Conservation (phyloP, 2,329 filamentous ascomycete species). For the Cercospora zeae-maydis region DNA sequence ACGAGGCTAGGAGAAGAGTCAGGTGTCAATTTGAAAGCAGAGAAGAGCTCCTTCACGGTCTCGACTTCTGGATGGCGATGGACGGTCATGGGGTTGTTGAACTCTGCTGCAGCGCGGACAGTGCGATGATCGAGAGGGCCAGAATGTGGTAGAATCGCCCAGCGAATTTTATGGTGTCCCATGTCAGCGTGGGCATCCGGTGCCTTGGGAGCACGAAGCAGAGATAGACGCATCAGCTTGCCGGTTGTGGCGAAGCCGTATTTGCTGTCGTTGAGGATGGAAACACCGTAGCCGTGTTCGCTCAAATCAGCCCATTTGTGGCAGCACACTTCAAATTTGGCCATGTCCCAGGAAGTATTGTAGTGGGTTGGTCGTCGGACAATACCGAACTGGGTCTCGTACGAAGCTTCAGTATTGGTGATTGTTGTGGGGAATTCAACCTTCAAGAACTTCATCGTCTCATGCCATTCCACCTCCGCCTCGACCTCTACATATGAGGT, state of each 20-base stretch:
- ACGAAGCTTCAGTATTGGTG: constrained; percentile 84
- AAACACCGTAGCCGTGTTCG: constrained; percentile 84
- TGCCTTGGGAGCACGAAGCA: constrained; percentile 84
- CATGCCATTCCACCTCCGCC: constrained; percentile 92
- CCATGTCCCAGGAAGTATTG: constrained; percentile 97
- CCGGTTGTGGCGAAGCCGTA: constrained; percentile 92
- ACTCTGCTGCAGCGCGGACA: constrained; percentile 78
- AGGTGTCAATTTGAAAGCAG: constrained; percentile 61
- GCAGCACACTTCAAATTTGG: constrained; percentile 94
- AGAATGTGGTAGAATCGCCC: constrained; percentile 82
- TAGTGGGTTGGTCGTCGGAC: constrained; percentile 90
- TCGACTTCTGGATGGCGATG: constrained; percentile 40
- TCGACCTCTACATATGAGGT: constrained; percentile 72
- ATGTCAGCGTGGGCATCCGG: constrained; percentile 93
- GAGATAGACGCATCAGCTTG: constrained; percentile 81
- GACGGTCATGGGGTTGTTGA: constrained; percentile 75
- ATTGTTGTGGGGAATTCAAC: constrained; percentile 96
- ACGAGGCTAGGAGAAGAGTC: constrained; percentile 52
- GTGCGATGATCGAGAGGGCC: constrained; percentile 69
- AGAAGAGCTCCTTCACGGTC: constrained; percentile 35
- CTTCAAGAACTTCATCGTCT: constrained; percentile 97
- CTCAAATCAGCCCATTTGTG: constrained; percentile 92
- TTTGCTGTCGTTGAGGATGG: constrained; percentile 90
- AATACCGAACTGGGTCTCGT: constrained; percentile 92
- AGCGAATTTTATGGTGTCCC: constrained; percentile 76